Base-by-base conservation (phyloP, 2,329 filamentous ascomycete genomes). In the Monilinia laxa region DNA sequence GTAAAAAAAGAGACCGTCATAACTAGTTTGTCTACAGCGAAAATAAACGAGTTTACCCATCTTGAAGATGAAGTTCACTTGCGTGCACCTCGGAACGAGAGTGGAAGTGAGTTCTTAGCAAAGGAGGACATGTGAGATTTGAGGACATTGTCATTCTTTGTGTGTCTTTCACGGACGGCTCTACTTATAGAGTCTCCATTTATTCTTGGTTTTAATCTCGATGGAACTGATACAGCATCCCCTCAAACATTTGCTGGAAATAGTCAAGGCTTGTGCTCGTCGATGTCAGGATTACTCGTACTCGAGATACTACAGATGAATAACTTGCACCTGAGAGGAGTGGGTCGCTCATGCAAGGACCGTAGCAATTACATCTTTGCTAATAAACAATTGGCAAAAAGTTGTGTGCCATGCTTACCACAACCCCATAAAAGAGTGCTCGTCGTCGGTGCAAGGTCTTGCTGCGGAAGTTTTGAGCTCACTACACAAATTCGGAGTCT, bases 381-480 rank as follows among this genome's bases (percentile, higher is more conserved):
- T 12, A 49, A 49, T 35, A 28, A 1, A 23, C 18, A 31, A 18
- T 45, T 9, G 18, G 12, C 16, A 20, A 45, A 52, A 12, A 51
- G 14, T 38, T 3, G 7, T 51, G 23, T 47, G 25, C 25, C 11
- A 14, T 47, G 12, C 35, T 9, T 9, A 31, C 6, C 45, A 60
- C 25, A 59, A 51, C 23, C 63, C 40, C 54, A 60, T 28, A 40
- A 45, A 65, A 25, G 23, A 65, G 25, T 57, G 20, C 42, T 64
- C 18, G n/a, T 58, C 7, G 7, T 49, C 35, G 4, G 58, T 40
- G 6, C 28, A 38, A n/a, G 23, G 9, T 7, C 28, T 51, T 20
- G 7, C 11, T 49, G 5, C 18, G 6, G 9, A 18, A 23, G 2
- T 14, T 38, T 14, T 60, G 54, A 16, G 28, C 31, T 38, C 38